These are phyloP conservation scores for Rhizoclosmatium sp. DNA, from an alignment of 192 early-diverging fungal genomes.

Conservation along the genomic window DNA sequence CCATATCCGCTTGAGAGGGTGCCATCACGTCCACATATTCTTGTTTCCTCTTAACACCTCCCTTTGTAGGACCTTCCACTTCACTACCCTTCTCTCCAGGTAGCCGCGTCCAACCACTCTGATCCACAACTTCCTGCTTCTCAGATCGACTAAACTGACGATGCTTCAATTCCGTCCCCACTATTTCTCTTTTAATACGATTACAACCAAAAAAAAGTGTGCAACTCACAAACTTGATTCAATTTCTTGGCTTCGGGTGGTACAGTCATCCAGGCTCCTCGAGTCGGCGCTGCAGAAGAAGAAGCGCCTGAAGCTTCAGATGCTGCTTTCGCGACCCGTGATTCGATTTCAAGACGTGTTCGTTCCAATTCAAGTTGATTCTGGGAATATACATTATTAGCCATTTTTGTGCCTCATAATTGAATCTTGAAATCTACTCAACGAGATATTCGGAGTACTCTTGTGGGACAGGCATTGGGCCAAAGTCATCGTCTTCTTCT, in stretches of 20 bases:
- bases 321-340: background rate
- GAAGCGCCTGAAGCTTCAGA: background rate
- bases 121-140: constrained; percentile 32
- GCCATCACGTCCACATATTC: too few relatives aligned
- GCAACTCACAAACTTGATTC: constrained; percentile 25
- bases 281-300: background rate
- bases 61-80: background rate
- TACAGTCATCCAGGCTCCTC: constrained; percentile 42
- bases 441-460: constrained; percentile 23
- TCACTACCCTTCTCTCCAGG: constrained; percentile 23
- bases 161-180: constrained; percentile 35
- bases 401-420: background rate
- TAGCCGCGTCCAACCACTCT: constrained; percentile 31
- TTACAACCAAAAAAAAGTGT: background rate
- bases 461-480: constrained; percentile 35
- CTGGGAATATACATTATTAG: background rate
- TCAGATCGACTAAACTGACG: constrained; percentile 34
- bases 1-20: background rate
- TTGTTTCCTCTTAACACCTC: background rate
- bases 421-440: background rate
- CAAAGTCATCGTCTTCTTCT: constrained; percentile 34
- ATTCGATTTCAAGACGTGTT: constrained; percentile 27
- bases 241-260: constrained; percentile 39
- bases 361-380: constrained; percentile 14
- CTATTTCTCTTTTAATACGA: background rate